Evolutionary conservation across 2,329 filamentous ascomycete species (phyloP).

Genomic region (Apiospora arundinis): DNA sequence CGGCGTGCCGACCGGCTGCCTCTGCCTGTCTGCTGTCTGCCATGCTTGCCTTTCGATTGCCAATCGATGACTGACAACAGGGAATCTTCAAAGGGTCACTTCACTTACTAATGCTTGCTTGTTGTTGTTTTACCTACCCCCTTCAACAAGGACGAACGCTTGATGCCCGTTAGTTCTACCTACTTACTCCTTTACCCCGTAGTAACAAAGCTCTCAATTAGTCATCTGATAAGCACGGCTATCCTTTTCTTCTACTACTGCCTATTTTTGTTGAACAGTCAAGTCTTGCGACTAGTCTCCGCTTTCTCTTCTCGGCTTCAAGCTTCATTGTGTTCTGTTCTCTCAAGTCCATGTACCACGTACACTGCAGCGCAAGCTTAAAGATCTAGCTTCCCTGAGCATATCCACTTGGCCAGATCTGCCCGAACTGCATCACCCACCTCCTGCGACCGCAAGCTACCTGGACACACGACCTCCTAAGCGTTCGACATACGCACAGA

Average conservation of each 20-base stretch:
- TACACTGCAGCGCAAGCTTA: background rate
- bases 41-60: background rate
- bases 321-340: constrained; percentile 16
- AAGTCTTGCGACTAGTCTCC: constrained; percentile 4
- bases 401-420: constrained; percentile 24
- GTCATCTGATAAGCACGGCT: constrained; percentile 1
- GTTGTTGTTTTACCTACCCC: background rate
- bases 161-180: background rate
- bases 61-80: constrained; percentile 13
- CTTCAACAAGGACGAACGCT: background rate
- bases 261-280: background rate
- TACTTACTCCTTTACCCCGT: too few relatives aligned
- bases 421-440: constrained; percentile 12
- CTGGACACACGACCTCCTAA: constrained; percentile 17
- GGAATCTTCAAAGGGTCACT: background rate
- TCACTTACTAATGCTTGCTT: constrained; percentile 8
- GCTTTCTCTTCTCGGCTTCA: constrained; percentile 12
- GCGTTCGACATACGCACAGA: background rate
- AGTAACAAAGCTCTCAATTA: background rate
- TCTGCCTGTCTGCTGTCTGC: background rate
- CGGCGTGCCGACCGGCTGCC: constrained; percentile 1
- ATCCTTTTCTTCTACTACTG: background rate
- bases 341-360: background rate
- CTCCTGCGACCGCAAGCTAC: constrained; percentile 12
- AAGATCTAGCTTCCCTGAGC: constrained; percentile 14